Base-by-base conservation (phyloP, 768 basidiomycete genomes). In the Lactifluus subvellereus region DNA sequence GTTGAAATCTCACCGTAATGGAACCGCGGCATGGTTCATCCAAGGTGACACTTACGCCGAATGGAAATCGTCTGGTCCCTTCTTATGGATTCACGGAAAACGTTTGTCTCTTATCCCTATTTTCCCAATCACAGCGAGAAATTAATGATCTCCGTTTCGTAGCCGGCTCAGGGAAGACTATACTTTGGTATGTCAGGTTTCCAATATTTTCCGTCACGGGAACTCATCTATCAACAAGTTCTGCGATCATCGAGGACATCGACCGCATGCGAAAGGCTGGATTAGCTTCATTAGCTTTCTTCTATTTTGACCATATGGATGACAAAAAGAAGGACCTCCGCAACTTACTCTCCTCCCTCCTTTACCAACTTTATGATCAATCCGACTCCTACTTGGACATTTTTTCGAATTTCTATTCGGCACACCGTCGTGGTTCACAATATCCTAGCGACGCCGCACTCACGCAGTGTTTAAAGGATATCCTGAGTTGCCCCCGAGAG, bases 41-140 rank as follows among this genome's bases (percentile, higher is more conserved):
- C 4, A 33, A 5, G 40, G 50, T 7, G 8, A 33, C 5, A 18
- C 40, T 0, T 52, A 20, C 13, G 4, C 18, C 27, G 22, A 52
- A 42, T 59, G 58, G 58, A 59, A 52, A 33, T 32, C n/a, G 7
- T 51, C 58, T 9, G 40, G n/a, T 20, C 35, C 50, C 3, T 42
- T 22, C 13, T 43, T 59, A 52, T 59, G 58, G 58, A 35, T 59
- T 22, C 30, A 43, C 22, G 58, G 50, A 51, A 59, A 59, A 32
- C 58, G 50, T 59, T 30, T 33, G 3, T 43, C 6, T 33, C 33
- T 37, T 7, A 11, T 4, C 6, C 11, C 1, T 37, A 16, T 50
- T 32, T 14, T 20, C 14, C 11, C 5, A 4, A 20, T 22, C 20
- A 22, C 9, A 47, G 9, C 13, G n/a, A 2, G 13, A 13, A 1